phyloP scores from a whole-genome alignment of 2,329 filamentous ascomycete species.

The Botrytis galanthina region DNA sequence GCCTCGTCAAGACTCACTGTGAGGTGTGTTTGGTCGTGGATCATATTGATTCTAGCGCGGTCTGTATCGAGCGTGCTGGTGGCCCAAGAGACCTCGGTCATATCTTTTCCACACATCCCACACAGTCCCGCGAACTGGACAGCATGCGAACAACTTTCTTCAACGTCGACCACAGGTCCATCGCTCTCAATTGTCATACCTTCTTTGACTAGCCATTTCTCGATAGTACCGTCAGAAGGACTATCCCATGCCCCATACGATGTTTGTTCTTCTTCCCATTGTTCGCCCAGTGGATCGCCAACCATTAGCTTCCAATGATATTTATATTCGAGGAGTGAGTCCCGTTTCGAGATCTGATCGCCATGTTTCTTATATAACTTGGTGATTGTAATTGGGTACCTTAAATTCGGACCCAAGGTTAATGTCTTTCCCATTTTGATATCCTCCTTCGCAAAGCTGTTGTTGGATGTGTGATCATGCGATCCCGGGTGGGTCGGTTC shows the following conservation, averaged over 20 bases:
- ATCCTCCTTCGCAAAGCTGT: constrained; percentile 33
- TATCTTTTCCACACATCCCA: constrained; percentile 89
- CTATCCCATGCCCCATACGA: constrained; percentile 77
- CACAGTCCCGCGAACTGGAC: constrained; percentile 90
- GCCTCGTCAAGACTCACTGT: constrained; percentile 84
- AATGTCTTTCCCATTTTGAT: constrained; percentile 48
- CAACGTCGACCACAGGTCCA: constrained; percentile 66
- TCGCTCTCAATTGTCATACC: constrained; percentile 63
- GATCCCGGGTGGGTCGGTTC: constrained; percentile 25
- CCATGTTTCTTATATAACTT: constrained; percentile 75
- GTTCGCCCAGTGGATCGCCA: constrained; percentile 62
- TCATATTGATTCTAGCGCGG: constrained; percentile 91
- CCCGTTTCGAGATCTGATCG: constrained; percentile 72
- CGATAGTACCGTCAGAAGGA: constrained; percentile 75
- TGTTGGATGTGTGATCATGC: constrained; percentile 36
- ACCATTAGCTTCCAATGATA: constrained; percentile 79
- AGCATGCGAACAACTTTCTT: constrained; percentile 88
- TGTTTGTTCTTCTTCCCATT: constrained; percentile 66
- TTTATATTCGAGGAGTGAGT: constrained; percentile 80
- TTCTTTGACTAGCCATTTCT: constrained; percentile 70
- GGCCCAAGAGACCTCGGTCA: constrained; percentile 87
- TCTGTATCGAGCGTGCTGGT: constrained; percentile 75
- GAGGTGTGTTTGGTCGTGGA: constrained; percentile 84
- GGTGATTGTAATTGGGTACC: constrained; percentile 91
- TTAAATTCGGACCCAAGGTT: constrained; percentile 61